A percentile compares a stretch with the other conserved stretches of the same genome.
Conservation (phyloP, 2,329 filamentous ascomycete species). For the Fusarium sp. region DNA sequence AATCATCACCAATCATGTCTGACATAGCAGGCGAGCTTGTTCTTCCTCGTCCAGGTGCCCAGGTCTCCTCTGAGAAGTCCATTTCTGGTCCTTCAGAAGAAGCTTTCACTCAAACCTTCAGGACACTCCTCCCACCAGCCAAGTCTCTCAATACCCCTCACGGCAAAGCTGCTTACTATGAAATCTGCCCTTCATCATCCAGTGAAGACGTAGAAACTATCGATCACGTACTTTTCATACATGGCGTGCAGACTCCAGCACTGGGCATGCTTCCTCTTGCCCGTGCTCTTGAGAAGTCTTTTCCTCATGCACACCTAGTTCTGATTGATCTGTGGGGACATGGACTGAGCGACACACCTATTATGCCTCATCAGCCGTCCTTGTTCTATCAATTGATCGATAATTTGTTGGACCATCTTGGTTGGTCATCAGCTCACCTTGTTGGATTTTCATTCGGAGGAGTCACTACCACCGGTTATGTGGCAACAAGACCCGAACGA, state of each 20-base stretch:
- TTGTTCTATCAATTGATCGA: constrained; percentile 60
- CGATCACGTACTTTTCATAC: constrained; percentile 58
- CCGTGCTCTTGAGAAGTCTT: constrained; percentile 50
- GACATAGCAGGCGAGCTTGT: not conserved
- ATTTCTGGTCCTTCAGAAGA: constrained; percentile 54
- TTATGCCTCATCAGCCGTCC: constrained; percentile 54
- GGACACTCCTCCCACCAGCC: constrained; percentile 54
- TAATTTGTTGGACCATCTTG: constrained; percentile 54
- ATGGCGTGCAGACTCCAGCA: constrained; percentile 65
- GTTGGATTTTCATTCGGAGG: constrained; percentile 65
- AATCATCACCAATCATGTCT: not conserved
- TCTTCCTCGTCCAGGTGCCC: constrained; percentile 16
- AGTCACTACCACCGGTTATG: constrained; percentile 55
- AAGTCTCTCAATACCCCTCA: constrained; percentile 49
- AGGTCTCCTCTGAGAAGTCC: not conserved
- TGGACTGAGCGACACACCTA: constrained; percentile 62
- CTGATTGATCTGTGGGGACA: constrained; percentile 66
- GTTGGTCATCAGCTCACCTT: constrained; percentile 59
- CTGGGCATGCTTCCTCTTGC: constrained; percentile 61
- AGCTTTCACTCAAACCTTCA: constrained; percentile 54
- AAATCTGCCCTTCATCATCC: constrained; percentile 41
- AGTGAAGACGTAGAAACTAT: not conserved
- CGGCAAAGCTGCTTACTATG: constrained; percentile 58
- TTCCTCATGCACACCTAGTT: constrained; percentile 55
- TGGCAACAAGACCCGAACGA: constrained; percentile 48